phyloP scores from a whole-genome alignment of 2,329 filamentous ascomycete genomes.

The Paradendryphiella salina region DNA sequence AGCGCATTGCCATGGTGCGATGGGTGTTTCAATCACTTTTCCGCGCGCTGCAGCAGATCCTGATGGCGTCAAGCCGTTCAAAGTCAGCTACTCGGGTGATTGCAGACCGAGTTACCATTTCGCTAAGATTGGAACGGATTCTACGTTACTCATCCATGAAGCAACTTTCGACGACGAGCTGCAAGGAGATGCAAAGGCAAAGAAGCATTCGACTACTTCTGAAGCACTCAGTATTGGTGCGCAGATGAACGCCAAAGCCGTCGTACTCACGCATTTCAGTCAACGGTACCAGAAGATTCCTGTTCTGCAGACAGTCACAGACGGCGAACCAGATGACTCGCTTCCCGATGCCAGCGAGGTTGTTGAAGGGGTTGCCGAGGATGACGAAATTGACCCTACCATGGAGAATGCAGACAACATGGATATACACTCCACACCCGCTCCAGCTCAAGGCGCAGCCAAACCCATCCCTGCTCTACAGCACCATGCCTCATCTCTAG shows the following conservation, averaged over 20 bases:
- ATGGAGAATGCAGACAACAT: constrained; percentile 25
- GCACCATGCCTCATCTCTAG: constrained; percentile 11
- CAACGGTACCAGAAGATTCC: constrained; percentile 86
- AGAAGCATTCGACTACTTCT: constrained; percentile 86
- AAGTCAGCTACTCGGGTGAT: constrained; percentile 91
- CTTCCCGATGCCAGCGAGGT: constrained; percentile 21
- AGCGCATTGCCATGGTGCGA: constrained; percentile 76
- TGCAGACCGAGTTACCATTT: constrained; percentile 74
- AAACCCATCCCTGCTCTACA: constrained; percentile 16
- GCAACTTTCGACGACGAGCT: constrained; percentile 94
- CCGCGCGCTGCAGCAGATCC: constrained; percentile 51
- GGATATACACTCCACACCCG: constrained; percentile 24
- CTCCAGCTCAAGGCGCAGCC: constrained; percentile 1
- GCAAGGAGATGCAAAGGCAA: constrained; percentile 73
- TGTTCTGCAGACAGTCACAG: constrained; percentile 50
- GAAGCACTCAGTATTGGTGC: constrained; percentile 81
- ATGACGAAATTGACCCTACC: constrained; percentile 27
- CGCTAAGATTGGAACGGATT: constrained; percentile 68
- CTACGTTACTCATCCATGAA: constrained; percentile 90
- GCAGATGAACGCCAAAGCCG: constrained; percentile 76
- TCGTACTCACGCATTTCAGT: constrained; percentile 91
- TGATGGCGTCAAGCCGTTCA: constrained; percentile 61
- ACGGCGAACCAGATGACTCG: constrained; percentile 34
- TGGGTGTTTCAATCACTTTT: constrained; percentile 77
- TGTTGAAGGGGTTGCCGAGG: constrained; percentile 31